These are phyloP conservation scores for Betula pendula DNA, from an alignment of 306 rosid genomes.

Conservation along the genomic window DNA sequence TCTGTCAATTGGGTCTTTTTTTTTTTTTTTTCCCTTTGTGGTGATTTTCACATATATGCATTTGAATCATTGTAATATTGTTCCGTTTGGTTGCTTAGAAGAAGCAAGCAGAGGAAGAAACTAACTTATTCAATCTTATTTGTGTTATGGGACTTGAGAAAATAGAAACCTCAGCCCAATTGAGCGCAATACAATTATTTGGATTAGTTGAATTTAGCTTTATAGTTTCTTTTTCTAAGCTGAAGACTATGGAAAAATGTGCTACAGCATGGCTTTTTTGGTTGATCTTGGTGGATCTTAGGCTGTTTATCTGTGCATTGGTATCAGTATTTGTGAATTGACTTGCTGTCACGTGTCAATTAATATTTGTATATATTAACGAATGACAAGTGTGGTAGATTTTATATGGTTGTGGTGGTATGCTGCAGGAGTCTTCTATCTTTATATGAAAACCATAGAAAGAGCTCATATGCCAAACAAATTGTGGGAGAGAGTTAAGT, in stretches of 20 bases:
- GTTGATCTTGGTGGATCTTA: neutral
- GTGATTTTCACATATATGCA: neutral
- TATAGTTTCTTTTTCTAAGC: neutral
- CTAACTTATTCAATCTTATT: neutral
- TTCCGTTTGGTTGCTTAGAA: neutral
- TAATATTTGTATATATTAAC: neutral
- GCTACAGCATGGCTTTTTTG: neutral
- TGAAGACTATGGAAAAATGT: neutral
- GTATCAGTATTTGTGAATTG: neutral
- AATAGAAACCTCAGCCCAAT: neutral
- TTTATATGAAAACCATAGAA: slow-evolving; percentile 90
- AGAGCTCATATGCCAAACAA: slow-evolving; percentile 93
- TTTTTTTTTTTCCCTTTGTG: neutral
- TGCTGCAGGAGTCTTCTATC: slow-evolving; percentile 85
- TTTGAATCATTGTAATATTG: neutral
- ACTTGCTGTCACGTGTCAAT: neutral
- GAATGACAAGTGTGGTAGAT: neutral
- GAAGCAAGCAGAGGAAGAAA: neutral
- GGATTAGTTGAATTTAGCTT: neutral
- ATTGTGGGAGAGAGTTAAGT: slow-evolving; percentile 93
- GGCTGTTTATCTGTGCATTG: neutral
- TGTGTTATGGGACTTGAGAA: neutral
- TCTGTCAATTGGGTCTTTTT: neutral
- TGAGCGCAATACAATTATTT: neutral
- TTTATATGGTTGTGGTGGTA: slow-evolving; percentile 8